Base-by-base conservation (phyloP, 371 early-diverging fungal genomes). In the Mortierella sp. region DNA sequence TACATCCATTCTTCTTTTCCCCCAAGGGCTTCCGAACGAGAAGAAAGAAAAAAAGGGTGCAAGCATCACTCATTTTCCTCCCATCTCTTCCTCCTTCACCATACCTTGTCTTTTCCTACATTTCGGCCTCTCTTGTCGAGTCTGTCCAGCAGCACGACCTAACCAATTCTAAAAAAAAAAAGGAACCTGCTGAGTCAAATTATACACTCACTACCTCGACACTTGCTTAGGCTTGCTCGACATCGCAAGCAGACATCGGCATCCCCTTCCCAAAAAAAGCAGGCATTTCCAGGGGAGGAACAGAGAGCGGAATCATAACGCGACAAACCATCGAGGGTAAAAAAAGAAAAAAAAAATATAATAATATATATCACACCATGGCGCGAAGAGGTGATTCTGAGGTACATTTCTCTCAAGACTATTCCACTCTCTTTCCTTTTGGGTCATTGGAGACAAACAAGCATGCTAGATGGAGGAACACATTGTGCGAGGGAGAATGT, bases 361-460 rank as follows among this genome's bases (percentile, higher is more conserved):
- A 62, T 21, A 26, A 57, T 25, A 25, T 51, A 18, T 7, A 21
- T 29, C 37, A 29, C 43, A 15, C 50, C 52, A 74, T 74, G 75
- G 66, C 66, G 53, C 69, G 69, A 47, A 62, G 70, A 57, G 62
- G 53, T 53, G 62, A 74, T 50, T 69, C 62, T 50, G 70, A 74
- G 69, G 75, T 74, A 53, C 43, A 28, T 21, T 16, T 0, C 9
- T 16, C 44, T 21, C 11, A 37, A 37, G 37, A 25, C 29, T 15
- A 29, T 50, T 2, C 45, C n/a, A 1, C 25, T 25, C 16, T 51
- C 57, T 47, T 48, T 18, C 47, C 26, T 37, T 4, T 43, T 19
- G 12, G 12, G 43, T 6, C 19, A 16, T 18, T n/a, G 1, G 30
- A 9, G 37, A 37, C 3, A 37, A 3, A 37, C 37, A 37, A 37